Conservation (phyloP, 140 eudicot genomes). For the Stevia rebaudiana region DNA sequence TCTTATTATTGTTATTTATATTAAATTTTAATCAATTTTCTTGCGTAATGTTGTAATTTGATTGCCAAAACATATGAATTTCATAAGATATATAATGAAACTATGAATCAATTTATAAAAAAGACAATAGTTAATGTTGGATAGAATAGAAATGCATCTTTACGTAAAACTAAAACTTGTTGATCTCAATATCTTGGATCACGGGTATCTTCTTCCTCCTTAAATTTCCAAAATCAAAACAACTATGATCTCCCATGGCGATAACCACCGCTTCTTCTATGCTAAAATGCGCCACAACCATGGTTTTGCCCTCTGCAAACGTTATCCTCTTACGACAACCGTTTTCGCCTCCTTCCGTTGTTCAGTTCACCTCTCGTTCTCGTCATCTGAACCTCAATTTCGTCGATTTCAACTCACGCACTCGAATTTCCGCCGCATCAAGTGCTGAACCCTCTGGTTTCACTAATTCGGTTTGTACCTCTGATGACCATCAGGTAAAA, state of each 20-base stretch:
- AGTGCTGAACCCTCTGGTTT: constrained; percentile 4
- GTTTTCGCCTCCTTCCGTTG: constrained; percentile 9
- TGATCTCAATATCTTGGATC: constrained; percentile 30
- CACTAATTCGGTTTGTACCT: constrained; percentile 15
- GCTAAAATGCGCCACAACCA: constrained; percentile 36
- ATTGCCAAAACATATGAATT: no score
- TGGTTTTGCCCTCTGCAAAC: constrained; percentile 13
- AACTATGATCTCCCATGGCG: constrained; percentile 24
- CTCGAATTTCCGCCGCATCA: constrained; percentile 17
- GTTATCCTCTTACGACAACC: neutral
- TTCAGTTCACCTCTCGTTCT: constrained; percentile 7
- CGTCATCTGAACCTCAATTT: constrained; percentile 1
- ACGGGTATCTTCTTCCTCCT: constrained; percentile 18
- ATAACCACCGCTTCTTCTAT: neutral
- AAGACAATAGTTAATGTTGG: neutral
- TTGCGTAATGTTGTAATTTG: no score
- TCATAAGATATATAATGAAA: no score
- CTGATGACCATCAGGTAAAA: constrained; percentile 22
- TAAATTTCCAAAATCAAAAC: constrained; percentile 13
- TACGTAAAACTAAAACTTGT: constrained; percentile 16
- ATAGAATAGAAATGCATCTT: neutral
- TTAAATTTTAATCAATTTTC: no score
- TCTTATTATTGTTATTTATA: no score
- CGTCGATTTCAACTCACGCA: constrained; percentile 12
- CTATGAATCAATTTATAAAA: no score